Evolutionary conservation across 768 basidiomycete species (phyloP), one percentile per base, ranked within the genome.

Genomic region (Agaricus blazei): DNA sequence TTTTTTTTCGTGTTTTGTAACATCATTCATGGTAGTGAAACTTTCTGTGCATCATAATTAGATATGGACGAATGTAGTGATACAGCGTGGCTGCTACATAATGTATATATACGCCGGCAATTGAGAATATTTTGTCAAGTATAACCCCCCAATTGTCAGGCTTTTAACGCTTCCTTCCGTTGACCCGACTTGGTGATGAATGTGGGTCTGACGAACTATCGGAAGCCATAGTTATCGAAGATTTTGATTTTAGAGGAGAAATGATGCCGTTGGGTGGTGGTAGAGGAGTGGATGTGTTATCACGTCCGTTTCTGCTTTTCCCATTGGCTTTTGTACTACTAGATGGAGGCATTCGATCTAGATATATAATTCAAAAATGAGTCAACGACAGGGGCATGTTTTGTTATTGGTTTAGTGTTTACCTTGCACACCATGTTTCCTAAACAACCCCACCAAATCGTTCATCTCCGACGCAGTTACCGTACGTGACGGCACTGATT

Each of bases 141-240:
- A 50, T 65, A 28, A 19, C 19, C 19, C 19, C 19, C 44, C 19
- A 54, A 68, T 15, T 73, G 57, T 7, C 5, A 11, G 72, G 71
- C 62, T 80, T 82, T 70, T 82, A 84, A 58, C 83, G 74, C 64
- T 84, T 84, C 67, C 75, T 80, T 27, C 80, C 77, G 53, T 74
- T 75, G 36, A 67, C 63, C 19, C 68, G 42, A 23, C 66, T 53
- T 9, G 59, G 59, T 23, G 72, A 51, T 15, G 29, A 14, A 28
- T 29, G 49, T 9, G 67, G 47, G 31, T 65, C 56, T 36, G 58
- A 48, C 8, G 58, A 58, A 27, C 51, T 48, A 51, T 41, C 52
- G 24, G 48, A 45, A 19, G 48, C 31, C 9, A 11, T 27, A 3
- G 23, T 28, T 8, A 31, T 23, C 19, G 54, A 31, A 31, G 23